Evolutionary conservation across 257 asterid species (phyloP), one percentile per base, ranked within the genome.

Genomic region (Fraxinus quadrangulata): DNA sequence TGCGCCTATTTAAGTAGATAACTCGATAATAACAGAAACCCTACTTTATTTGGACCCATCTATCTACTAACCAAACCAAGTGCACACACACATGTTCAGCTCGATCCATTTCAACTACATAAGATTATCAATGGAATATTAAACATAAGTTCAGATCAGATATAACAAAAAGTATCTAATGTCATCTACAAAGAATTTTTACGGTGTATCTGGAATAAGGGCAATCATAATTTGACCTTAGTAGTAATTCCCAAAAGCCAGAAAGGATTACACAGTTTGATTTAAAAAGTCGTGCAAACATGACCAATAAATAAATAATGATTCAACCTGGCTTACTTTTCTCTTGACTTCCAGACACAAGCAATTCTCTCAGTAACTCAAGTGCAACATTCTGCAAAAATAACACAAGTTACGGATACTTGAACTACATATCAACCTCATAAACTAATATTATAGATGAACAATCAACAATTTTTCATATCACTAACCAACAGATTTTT

Each of bases 341-440:
- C 75, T 79, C 86, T 79, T 74, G 87, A 67, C 81, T 83, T 59
- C 85, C 86, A 5, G 83, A 73, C 37, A 80, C 77, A 80, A 92
- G 89, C 72, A 94, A 90, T 77, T 93, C 97, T 80, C 83, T 87
- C 87, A 93, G 77, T 77, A 85, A 85, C 72, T 90, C 97, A 83
- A 88, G 88, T 76, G 99, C 99, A 77, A 89, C 97, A 84, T 93
- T 88, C 97, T 96, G 96, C 90, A 84, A 85, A 87, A 13, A 47
- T 67, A 70, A 37, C 72, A 72, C 12, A 79, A 76, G 54, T 66
- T 71, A 34, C 37, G 42, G 54, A 69, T 74, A 49, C 36, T 73
- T 61, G 72, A 75, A 74, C 61, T 51, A 66, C 33, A 67, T 11
- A 68, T 39, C 70, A 31, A 45, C 24, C 30, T 51, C 7, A 61